A percentile compares a stretch with the other conserved stretches of the same genome.
Evolutionary conservation across 306 rosid genomes (phyloP).

Genomic region (Cajanus cajan): DNA sequence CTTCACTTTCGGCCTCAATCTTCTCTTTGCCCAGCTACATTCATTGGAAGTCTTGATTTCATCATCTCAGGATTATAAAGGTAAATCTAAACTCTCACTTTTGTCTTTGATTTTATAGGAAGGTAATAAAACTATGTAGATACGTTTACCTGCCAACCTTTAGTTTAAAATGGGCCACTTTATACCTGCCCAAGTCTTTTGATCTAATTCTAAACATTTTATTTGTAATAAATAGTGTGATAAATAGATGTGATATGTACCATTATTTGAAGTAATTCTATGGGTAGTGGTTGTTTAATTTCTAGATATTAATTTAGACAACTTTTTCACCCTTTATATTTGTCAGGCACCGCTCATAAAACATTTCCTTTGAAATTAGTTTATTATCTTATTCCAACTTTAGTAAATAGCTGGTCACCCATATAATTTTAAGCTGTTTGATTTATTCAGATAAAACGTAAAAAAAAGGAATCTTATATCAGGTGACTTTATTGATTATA

Average conservation of each 20-base stretch:
- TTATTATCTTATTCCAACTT: neutral
- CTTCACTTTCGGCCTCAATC: conserved; percentile 40
- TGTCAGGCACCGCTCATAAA: neutral
- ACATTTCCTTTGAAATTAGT: neutral
- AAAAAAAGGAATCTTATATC: neutral
- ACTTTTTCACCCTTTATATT: neutral
- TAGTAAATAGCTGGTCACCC: neutral
- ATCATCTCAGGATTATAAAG: neutral
- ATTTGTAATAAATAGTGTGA: neutral
- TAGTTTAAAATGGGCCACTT: neutral
- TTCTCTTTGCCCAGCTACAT: conserved; percentile 40
- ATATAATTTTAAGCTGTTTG: neutral
- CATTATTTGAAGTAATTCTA: neutral
- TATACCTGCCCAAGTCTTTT: neutral
- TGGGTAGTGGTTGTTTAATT: neutral
- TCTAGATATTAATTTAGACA: neutral
- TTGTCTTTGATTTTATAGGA: neutral
- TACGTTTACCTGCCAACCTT: no score
- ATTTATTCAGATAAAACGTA: neutral
- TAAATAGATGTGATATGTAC: neutral
- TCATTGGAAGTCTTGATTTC: conserved; percentile 38
- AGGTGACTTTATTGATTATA: neutral
- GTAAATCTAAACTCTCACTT: neutral
- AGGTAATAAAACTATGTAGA: neutral
- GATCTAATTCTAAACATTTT: neutral